Percentiles rank a stretch among this genome's conserved stretches.
Evolutionary conservation across 192 early-diverging fungal species (phyloP).

Genomic region (Linnemannia exigua): DNA sequence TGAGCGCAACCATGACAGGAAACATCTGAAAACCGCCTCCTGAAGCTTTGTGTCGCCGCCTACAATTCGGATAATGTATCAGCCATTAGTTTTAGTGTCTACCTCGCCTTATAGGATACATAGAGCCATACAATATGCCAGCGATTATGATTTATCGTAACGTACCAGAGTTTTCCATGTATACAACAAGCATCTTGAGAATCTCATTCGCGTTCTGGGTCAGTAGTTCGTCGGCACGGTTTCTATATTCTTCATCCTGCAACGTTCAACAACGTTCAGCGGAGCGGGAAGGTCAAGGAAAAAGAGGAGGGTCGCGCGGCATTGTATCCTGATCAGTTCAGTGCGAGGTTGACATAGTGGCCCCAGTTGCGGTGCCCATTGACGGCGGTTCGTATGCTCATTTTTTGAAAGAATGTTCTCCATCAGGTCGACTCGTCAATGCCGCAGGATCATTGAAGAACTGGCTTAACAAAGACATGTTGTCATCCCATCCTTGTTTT

Average conservation of each 20-base stretch:
- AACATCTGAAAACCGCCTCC: constrained; percentile 75
- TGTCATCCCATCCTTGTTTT: background rate
- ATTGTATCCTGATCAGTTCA: constrained; percentile 43
- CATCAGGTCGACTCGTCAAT: background rate
- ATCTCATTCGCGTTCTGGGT: constrained; percentile 77
- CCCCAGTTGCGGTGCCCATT: constrained; percentile 1
- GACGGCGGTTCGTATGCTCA: background rate
- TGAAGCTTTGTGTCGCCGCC: constrained; percentile 72
- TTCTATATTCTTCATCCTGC: constrained; percentile 73
- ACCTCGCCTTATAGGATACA: background rate
- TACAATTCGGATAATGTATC: constrained; percentile 14
- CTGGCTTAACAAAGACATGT: background rate
- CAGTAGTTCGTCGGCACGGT: constrained; percentile 72
- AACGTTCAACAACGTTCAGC: constrained; percentile 13
- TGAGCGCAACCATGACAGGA: constrained; percentile 87
- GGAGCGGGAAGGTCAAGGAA: constrained; percentile 1
- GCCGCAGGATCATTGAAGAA: background rate
- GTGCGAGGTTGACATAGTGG: background rate
- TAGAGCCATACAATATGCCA: background rate
- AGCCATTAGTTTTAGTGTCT: background rate
- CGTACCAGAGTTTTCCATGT: constrained; percentile 74
- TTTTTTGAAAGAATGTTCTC: background rate
- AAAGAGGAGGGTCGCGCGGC: background rate
- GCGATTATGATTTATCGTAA: background rate
- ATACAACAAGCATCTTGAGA: constrained; percentile 77